Base-by-base conservation (phyloP, 768 basidiomycete genomes). In the Favolaschia claudopus region DNA sequence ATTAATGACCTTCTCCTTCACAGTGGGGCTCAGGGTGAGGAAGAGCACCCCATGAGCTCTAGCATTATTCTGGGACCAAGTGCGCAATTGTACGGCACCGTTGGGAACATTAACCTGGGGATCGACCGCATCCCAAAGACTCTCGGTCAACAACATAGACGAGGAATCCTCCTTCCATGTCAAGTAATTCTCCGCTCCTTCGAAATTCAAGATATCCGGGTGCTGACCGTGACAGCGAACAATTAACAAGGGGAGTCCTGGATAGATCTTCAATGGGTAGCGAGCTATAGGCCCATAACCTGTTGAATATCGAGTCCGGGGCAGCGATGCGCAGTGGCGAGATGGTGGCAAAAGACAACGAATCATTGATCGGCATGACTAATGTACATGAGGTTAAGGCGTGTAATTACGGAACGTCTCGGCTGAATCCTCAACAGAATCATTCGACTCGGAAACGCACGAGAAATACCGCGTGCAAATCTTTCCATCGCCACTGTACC, bases 211-310 rank as follows among this genome's bases (percentile, higher is more conserved):
- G 19, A 49, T 49, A n/a, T 49, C 48, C 20, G 20, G 34, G 48
- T 37, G 48, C 48, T 49, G 48, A 49, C 38, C 48, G 48, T 49
- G 25, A 49, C 48, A 49, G 48, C 48, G 22, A 24, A 37, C 48
- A 49, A 43, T 43, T 43, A 25, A 43, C 42, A 43, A 25, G 22
- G 42, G 42, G 42, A 17, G n/a, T n/a, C n/a, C n/a, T n/a, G n/a
- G n/a, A n/a, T n/a, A n/a, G n/a, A n/a, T n/a, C n/a, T n/a, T n/a
- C n/a, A n/a, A n/a, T n/a, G n/a, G n/a, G n/a, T n/a, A n/a, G n/a
- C n/a, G n/a, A n/a, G n/a, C n/a, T n/a, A n/a, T n/a, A n/a, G n/a
- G n/a, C n/a, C n/a, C n/a, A n/a, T n/a, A n/a, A n/a, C n/a, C n/a
- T n/a, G n/a, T n/a, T n/a, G n/a, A n/a, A n/a, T n/a, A n/a, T n/a